Percentiles rank a stretch among this genome's conserved stretches.
Conservation (phyloP, 176 grass and related monocot species). For the Triticum dicoccoides region DNA sequence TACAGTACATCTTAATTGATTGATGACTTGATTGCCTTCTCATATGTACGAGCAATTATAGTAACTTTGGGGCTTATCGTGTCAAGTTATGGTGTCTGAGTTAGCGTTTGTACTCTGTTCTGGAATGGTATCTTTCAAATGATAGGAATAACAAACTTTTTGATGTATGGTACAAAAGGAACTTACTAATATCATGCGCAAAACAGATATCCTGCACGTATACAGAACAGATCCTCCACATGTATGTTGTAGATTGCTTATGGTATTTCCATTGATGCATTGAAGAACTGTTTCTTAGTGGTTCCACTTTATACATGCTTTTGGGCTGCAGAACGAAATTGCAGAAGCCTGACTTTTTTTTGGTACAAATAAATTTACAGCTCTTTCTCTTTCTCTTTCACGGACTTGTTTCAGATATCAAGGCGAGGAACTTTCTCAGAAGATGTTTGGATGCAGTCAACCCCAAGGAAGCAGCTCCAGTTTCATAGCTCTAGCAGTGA, state of each 20-base stretch:
- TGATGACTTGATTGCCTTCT: not conserved
- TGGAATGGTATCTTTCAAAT: not conserved
- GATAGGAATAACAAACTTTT: not conserved
- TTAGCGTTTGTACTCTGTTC: not conserved
- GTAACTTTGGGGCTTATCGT: not conserved
- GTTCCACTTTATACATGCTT: not conserved
- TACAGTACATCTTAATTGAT: not conserved
- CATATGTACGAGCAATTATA: not conserved
- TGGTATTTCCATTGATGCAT: not conserved
- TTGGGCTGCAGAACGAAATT: not conserved
- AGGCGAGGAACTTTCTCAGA: conserved; percentile 24
- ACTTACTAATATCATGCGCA: not conserved
- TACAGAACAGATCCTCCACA: not conserved
- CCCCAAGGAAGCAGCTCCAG: conserved; percentile 44
- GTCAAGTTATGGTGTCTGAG: not conserved
- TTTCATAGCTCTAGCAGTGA: conserved; percentile 24
- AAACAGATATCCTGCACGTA: not conserved
- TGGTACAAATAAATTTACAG: conserved; percentile 12
- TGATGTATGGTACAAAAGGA: not conserved
- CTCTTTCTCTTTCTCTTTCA: not conserved
- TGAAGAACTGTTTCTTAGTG: not conserved
- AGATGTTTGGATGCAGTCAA: conserved; percentile 34
- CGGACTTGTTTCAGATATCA: conserved; percentile 21
- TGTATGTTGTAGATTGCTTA: not conserved
- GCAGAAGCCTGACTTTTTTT: not conserved